phyloP scores from a whole-genome alignment of 2,329 filamentous ascomycete species.

The Colletotrichum sp. region DNA sequence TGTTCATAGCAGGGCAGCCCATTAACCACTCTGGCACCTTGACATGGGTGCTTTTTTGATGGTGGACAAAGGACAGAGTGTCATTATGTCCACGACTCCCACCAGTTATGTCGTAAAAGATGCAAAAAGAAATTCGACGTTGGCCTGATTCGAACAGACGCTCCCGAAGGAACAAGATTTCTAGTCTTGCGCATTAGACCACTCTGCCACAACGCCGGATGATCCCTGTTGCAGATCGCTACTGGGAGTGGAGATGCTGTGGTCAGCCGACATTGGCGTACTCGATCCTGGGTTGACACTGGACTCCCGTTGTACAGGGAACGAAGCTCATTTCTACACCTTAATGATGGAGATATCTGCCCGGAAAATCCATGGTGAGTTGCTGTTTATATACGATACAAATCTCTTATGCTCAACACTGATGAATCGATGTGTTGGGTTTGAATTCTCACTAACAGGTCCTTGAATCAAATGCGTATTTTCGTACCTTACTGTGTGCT shows the following conservation, averaged over 20 bases:
- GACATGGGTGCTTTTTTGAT: not conserved
- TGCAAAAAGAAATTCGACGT: not conserved
- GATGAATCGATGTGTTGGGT: not conserved
- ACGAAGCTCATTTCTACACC: not conserved
- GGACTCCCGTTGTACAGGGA: not conserved
- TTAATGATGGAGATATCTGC: not conserved
- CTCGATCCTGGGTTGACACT: not conserved
- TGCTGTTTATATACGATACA: not conserved
- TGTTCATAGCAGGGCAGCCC: not conserved
- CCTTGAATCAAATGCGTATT: not conserved
- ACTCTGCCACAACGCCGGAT: not conserved
- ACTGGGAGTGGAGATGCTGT: not conserved
- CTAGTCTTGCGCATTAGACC: not conserved
- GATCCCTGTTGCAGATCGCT: not conserved
- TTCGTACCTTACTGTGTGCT: not conserved
- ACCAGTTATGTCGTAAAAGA: rapidly evolving
- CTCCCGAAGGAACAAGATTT: not conserved
- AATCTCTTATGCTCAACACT: not conserved
- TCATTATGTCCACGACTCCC: not conserved
- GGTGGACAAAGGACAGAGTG: not conserved
- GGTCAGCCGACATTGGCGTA: not conserved
- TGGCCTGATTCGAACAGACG: not conserved
- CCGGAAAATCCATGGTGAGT: not conserved
- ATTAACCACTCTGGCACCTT: slow-evolving; percentile 4
- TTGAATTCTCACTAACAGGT: not conserved